Base-by-base conservation (phyloP, 164 flowering plant genomes). In the Annona squamosa region DNA sequence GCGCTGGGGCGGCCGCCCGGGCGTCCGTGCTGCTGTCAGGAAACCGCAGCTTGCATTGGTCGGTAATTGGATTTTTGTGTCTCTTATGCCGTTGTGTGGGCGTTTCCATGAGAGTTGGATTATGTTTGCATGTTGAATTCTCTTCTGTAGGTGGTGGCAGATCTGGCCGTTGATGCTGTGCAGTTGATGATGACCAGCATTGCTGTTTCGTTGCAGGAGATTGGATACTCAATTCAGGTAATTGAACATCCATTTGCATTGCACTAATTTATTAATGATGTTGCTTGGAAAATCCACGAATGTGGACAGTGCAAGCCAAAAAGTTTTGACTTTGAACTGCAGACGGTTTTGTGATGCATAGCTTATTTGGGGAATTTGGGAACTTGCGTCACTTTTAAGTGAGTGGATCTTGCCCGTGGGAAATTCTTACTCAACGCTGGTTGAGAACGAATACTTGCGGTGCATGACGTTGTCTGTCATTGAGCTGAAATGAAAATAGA, bases 21-120 rank as follows among this genome's bases (percentile, higher is more conserved):
- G 65, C 17, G 78, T 72, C 16, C 83, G 95, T 78, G 86, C 86
- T 57, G 91, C 87, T 1, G 73, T 83, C 66, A 82, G 93, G 71
- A 93, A 87, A 66, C 97, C 99, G 17, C 90, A 85, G 85, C 87
- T 93, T 46, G 99, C 99, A 12, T 76, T 96, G 90, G 99, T 96
- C 3, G 82, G 91, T 85, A 5, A 4, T 48, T n/a, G 2, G 63
- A 26, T 61, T 3, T 57, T 63, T 63, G 2, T 48, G 26, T 44
- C 59, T 26, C 13, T 37, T 6, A 46, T 72, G 65, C 63, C 9
- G 42, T 43, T 68, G 45, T 2, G 37, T 48, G 19, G 71, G 46
- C 19, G 16, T 72, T 67, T 26, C 73, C 37, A 26, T 26, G 45
- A 4, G 48, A 12, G 10, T 6, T 63, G 44, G 10, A 56, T 68